These are phyloP conservation scores for Graphilbum sp. DNA, from an alignment of 2,329 filamentous ascomycete species.

Conservation along the genomic window DNA sequence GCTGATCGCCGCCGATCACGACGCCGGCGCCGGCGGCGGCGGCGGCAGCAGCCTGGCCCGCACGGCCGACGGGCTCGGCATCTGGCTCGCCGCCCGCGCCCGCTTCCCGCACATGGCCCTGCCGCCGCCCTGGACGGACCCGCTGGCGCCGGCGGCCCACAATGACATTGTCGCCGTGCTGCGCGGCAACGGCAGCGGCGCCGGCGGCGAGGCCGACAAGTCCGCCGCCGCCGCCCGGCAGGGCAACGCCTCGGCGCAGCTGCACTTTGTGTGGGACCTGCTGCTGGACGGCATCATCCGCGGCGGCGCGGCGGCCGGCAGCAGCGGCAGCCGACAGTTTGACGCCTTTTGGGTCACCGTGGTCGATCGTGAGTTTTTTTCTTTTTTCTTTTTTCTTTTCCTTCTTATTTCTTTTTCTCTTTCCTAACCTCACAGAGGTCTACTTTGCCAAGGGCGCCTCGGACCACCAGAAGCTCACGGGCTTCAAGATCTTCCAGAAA, in stretches of 20 bases:
- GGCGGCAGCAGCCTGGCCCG: conserved; percentile 41
- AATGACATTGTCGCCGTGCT: conserved; percentile 57
- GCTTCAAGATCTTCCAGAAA: conserved; percentile 73
- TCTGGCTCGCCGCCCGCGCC: conserved; percentile 61
- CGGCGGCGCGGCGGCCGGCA: background rate
- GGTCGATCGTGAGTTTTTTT: conserved; percentile 56
- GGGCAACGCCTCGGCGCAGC: conserved; percentile 60
- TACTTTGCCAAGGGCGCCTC: conserved; percentile 72
- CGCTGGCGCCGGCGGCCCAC: conserved; percentile 52
- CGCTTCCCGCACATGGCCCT: conserved; percentile 47
- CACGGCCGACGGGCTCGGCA: conserved; percentile 75
- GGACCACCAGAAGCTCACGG: conserved; percentile 79
- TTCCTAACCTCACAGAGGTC: conserved; percentile 37
- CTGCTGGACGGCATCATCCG: conserved; percentile 35
- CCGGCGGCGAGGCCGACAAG: background rate
- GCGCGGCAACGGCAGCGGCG: conserved; percentile 41
- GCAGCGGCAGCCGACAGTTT: conserved; percentile 2
- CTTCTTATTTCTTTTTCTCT: conserved; percentile 52
- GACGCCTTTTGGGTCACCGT: conserved; percentile 22
- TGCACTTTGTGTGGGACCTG: conserved; percentile 79
- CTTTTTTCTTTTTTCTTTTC: background rate
- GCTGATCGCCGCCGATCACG: conserved; percentile 33
- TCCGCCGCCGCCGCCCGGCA: conserved; percentile 31
- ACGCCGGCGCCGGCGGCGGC: background rate
- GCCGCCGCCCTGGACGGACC: conserved; percentile 65